Base-by-base conservation (phyloP, 1,284 basidiomycete genomes). In the Cerioporus squamosus region DNA sequence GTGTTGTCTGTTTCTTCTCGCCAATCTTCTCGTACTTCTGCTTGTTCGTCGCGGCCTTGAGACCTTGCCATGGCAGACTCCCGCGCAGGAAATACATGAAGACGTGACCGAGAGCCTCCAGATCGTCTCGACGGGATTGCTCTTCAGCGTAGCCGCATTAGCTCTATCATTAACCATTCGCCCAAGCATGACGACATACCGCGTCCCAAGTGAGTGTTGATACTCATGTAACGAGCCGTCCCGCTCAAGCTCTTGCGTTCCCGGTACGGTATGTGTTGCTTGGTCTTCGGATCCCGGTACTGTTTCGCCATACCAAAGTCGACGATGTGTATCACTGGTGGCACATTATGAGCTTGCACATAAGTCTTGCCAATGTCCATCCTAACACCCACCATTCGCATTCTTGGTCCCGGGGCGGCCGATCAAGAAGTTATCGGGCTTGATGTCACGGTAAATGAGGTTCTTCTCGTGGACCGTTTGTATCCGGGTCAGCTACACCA, bases 21-120 rank as follows among this genome's bases (percentile, higher is more conserved):
- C 95, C 95, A 73, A 98, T 98, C 81, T 97, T 97, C 80, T 98
- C 95, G 78, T 97, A 98, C 81, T 97, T 97, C 79, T 97, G 94
- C 81, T 97, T 97, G 81, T 97, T 97, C 60, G 94, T 97, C 20
- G 94, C 94, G 40, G 94, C 95, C 77, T 97, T 97, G 66, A 98
- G 86, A 53, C 95, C 95, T 73, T 98, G 95, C 95, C 95, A 98
- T 26, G 95, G 95, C 49, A 97, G 75, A 61, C 93, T 91, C 38
- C 95, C 95, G 53, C 95, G 87, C 49, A 97, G 77, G 77, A 98
- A 97, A 81, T 98, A 98, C 91, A 98, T 95, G 79, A 98, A 97
- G 64, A 98, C 95, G 77, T 98, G 95, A 5, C 95, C 95, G 6
- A 98, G 83, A 2, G 95, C 91, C 78, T 98, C 95, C 50, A 98